phyloP scores from a whole-genome alignment of 768 basidiomycete genomes.

The Suillus tomentosus region DNA sequence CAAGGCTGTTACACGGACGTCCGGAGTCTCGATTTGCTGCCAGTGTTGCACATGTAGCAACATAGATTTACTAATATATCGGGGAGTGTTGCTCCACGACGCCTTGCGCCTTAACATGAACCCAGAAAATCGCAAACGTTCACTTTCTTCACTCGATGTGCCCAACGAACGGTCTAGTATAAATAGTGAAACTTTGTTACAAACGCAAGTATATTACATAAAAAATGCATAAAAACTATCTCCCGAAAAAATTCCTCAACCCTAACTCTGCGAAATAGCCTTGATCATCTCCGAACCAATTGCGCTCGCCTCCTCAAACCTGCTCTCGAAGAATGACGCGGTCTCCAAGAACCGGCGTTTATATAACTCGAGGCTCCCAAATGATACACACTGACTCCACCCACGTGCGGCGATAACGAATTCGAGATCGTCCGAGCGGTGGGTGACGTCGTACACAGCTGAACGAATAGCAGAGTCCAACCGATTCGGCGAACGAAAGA shows the following conservation, averaged over 20 bases:
- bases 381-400: slow-evolving; percentile 95
- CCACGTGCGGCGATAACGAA: slow-evolving; percentile 92
- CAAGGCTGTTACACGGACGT: background rate
- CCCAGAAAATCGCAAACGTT: no score
- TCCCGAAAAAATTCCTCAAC: background rate
- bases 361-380: slow-evolving; percentile 92
- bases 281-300: slow-evolving; percentile 90
- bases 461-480: slow-evolving; percentile 74
- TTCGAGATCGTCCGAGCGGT: slow-evolving; percentile 89
- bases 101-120: background rate
- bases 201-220: background rate
- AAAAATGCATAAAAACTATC: background rate
- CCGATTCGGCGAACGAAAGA: slow-evolving; percentile 72
- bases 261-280: slow-evolving; percentile 70
- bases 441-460: slow-evolving; percentile 72
- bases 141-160: no score
- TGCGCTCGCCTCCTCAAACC: slow-evolving; percentile 85
- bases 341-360: slow-evolving; percentile 78
- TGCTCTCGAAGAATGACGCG: slow-evolving; percentile 75
- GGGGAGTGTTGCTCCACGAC: background rate
- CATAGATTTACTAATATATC: no score
- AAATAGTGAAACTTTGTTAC: no score
- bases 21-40: background rate
- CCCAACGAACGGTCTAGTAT: background rate
- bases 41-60: background rate